Conservation (phyloP, 768 basidiomycete genomes). For the Auriculariales sp. region DNA sequence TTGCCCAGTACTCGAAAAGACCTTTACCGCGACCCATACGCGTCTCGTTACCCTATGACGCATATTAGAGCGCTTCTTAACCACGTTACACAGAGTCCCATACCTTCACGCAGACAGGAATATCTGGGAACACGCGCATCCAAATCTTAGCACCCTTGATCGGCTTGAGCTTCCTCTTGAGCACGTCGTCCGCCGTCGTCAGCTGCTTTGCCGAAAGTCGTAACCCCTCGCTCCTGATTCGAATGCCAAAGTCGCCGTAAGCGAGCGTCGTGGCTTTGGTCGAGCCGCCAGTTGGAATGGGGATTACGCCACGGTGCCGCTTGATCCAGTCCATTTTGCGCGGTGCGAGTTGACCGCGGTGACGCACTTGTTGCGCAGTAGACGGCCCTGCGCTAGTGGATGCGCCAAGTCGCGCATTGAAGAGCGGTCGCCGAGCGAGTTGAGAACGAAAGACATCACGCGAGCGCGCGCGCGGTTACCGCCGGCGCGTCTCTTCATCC, state of each 20-base stretch:
- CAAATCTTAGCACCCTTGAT: conserved; percentile 82
- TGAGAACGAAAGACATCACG: too few relatives aligned
- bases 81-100: conserved; percentile 7
- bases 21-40: conserved; percentile 99
- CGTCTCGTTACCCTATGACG: conserved; percentile 81
- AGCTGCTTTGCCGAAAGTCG: conserved; percentile 85
- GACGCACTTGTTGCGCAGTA: conserved; percentile 3
- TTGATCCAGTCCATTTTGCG: conserved; percentile 71
- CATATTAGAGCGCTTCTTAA: background rate
- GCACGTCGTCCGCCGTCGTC: conserved; percentile 69
- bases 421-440: too few relatives aligned
- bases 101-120: conserved; percentile 95
- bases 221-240: conserved; percentile 70
- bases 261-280: conserved; percentile 86
- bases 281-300: conserved; percentile 79
- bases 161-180: conserved; percentile 78
- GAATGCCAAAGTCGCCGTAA: conserved; percentile 83
- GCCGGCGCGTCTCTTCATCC: too few relatives aligned
- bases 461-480: too few relatives aligned
- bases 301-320: conserved; percentile 80
- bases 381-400: too few relatives aligned
- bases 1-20: conserved; percentile 94
- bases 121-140: conserved; percentile 87
- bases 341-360: conserved; percentile 60
- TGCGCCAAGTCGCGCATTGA: too few relatives aligned